phyloP scores from a whole-genome alignment of 805 yeast species.

The Monosporozyma servazzii region DNA sequence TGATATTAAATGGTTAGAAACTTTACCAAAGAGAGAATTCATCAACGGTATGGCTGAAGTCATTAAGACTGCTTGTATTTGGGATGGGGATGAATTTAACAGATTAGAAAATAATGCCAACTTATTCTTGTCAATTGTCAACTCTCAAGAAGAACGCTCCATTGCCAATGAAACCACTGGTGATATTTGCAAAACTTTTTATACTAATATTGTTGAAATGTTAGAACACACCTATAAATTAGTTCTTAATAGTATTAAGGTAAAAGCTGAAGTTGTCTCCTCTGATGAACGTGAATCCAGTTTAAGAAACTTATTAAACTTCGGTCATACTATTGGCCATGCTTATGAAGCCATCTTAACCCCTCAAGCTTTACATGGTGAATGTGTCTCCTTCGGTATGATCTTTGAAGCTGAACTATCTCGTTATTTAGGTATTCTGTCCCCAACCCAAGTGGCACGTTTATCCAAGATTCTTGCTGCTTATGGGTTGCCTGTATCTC shows the following conservation, averaged over 20 bases:
- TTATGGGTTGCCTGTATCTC: conserved; percentile 75
- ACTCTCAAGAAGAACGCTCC: conserved; percentile 20
- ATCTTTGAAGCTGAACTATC: conserved; percentile 90
- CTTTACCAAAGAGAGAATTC: conserved; percentile 87
- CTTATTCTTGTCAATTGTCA: conserved; percentile 58
- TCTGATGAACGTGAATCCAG: conserved; percentile 94
- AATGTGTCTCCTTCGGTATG: conserved; percentile 97
- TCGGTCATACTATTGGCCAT: conserved; percentile 96
- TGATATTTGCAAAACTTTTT: conserved; percentile 27
- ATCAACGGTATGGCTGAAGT: conserved; percentile 98
- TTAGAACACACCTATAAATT: conserved; percentile 66
- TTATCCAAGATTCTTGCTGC: conserved; percentile 72
- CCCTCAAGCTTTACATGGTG: conserved; percentile 95
- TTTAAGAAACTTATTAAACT: conserved; percentile 80
- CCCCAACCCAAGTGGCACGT: conserved; percentile 92
- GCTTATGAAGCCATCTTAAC: conserved; percentile 97
- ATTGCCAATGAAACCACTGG: conserved; percentile 8
- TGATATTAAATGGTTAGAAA: conserved; percentile 77
- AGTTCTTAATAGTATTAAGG: conserved; percentile 77
- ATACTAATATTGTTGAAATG: conserved; percentile 60
- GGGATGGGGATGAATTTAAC: conserved; percentile 84
- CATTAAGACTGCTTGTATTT: conserved; percentile 94
- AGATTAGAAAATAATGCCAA: conserved; percentile 73
- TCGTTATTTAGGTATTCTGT: conserved; percentile 79
- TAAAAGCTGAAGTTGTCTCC: conserved; percentile 90